A percentile compares a stretch with the other conserved stretches of the same genome.
Evolutionary conservation across 192 early-diverging fungal species (phyloP).

Genomic region (Backusella liffmaniae): DNA sequence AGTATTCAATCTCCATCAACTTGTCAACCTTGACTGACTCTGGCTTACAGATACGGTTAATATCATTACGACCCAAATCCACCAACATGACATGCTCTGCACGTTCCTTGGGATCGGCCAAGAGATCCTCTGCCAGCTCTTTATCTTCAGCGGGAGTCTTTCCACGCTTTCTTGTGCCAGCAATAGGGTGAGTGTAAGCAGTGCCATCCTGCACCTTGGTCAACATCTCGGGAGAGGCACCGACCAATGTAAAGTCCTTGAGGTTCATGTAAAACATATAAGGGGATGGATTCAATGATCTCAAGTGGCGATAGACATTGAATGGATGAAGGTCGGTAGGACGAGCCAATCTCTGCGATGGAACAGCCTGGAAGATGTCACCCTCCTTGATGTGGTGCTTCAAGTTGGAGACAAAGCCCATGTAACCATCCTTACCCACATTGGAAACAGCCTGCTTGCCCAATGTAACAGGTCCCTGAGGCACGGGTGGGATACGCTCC

Average conservation of each 20-base stretch:
- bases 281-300: slow-evolving; percentile 97
- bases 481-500: slow-evolving; percentile 73
- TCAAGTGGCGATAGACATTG: slow-evolving; percentile 95
- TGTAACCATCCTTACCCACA: slow-evolving; percentile 89
- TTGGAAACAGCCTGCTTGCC: slow-evolving; percentile 79
- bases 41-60: slow-evolving; percentile 95
- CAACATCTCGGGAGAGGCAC: slow-evolving; percentile 98
- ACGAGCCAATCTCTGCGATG: slow-evolving; percentile 86
- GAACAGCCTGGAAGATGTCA: slow-evolving; percentile 98
- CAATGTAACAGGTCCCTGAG: slow-evolving; percentile 70
- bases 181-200: slow-evolving; percentile 95
- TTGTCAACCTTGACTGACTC: slow-evolving; percentile 91
- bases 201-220: slow-evolving; percentile 82
- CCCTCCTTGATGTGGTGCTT: slow-evolving; percentile 93
- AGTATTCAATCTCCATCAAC: slow-evolving; percentile 96
- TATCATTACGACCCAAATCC: slow-evolving; percentile 97
- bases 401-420: slow-evolving; percentile 80
- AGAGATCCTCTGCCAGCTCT: slow-evolving; percentile 83
- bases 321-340: slow-evolving; percentile 92
- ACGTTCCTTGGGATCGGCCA: slow-evolving; percentile 93
- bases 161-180: slow-evolving; percentile 93
- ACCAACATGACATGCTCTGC: slow-evolving; percentile 99
- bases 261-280: slow-evolving; percentile 99
- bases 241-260: slow-evolving; percentile 91
- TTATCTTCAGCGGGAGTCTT: slow-evolving; percentile 84